A percentile compares a stretch with the other conserved stretches of the same genome.
phyloP scores from a whole-genome alignment of 2,329 filamentous ascomycete species.

The Pezicula radicicola region DNA sequence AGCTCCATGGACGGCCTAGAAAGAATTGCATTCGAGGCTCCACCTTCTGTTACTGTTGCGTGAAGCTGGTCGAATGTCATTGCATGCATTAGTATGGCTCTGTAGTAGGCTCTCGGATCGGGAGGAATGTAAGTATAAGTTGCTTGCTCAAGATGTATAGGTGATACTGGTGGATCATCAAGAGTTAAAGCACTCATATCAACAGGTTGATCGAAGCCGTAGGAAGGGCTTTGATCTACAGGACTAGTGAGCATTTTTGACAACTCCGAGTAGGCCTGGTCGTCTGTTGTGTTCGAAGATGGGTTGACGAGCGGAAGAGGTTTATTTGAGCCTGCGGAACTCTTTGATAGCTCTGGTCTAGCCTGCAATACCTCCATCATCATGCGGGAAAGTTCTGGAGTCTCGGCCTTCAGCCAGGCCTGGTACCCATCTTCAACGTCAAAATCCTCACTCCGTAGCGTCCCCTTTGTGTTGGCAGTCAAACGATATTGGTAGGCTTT shows the following conservation, averaged over 20 bases:
- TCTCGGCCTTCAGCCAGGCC: slow-evolving; percentile 87
- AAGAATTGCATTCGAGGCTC: slow-evolving; percentile 40
- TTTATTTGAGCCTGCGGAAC: slow-evolving; percentile 45
- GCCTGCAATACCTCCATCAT: slow-evolving; percentile 87
- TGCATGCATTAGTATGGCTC: slow-evolving; percentile 75
- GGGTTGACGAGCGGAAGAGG: slow-evolving; percentile 55
- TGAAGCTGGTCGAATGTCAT: slow-evolving; percentile 63
- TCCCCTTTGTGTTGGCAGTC: slow-evolving; percentile 72
- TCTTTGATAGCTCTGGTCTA: slow-evolving; percentile 78
- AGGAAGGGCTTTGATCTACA: slow-evolving; percentile 31
- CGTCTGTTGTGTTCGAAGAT: slow-evolving; percentile 30
- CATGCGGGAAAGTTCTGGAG: slow-evolving; percentile 84
- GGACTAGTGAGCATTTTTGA: slow-evolving; percentile 47
- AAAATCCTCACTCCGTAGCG: slow-evolving; percentile 82
- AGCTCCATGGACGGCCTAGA: slow-evolving; percentile 81
- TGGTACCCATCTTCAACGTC: slow-evolving; percentile 85
- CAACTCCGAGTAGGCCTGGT: slow-evolving; percentile 50
- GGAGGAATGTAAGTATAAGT: slow-evolving; percentile 87
- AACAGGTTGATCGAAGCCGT: slow-evolving; percentile 36
- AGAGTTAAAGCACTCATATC: slow-evolving; percentile 28
- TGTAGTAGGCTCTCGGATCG: slow-evolving; percentile 80
- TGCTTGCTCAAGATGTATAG: slow-evolving; percentile 49
- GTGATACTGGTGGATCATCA: slow-evolving; percentile 19
- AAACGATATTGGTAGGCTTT: slow-evolving; percentile 92
- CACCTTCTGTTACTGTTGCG: slow-evolving; percentile 42